phyloP scores from a whole-genome alignment of 2,329 filamentous ascomycete species.

The Aspergillus bombycis region DNA sequence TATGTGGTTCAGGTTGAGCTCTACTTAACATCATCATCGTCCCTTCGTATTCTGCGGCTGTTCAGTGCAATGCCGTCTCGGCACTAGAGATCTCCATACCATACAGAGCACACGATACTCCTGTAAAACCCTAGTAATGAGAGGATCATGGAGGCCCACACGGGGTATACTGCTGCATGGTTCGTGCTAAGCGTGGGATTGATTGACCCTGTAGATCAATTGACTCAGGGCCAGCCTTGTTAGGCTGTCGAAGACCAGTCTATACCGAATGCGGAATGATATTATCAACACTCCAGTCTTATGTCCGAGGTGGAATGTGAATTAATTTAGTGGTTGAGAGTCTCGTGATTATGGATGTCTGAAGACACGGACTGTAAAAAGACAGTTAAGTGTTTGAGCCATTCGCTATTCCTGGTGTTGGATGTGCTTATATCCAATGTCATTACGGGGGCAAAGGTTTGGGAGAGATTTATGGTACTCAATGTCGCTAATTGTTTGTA shows the following conservation, averaged over 20 bases:
- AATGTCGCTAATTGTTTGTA: too few relatives aligned
- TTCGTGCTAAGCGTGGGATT: neutral
- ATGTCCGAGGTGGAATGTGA: too few relatives aligned
- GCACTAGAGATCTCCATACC: neutral
- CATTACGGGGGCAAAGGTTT: too few relatives aligned
- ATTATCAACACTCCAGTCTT: neutral
- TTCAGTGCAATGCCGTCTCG: neutral
- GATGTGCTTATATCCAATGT: too few relatives aligned
- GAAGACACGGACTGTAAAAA: too few relatives aligned
- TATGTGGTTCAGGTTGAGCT: neutral
- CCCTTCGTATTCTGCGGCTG: neutral
- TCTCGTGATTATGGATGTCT: neutral
- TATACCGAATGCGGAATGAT: neutral
- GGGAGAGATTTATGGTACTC: accelerated
- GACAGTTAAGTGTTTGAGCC: too few relatives aligned
- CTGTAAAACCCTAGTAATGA: neutral
- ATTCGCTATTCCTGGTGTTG: too few relatives aligned
- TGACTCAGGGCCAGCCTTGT: neutral
- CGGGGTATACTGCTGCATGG: neutral
- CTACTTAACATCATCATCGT: neutral
- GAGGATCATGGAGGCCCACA: neutral
- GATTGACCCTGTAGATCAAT: neutral
- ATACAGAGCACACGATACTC: neutral
- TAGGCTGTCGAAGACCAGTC: neutral
- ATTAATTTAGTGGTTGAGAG: too few relatives aligned